Percentiles rank a stretch among this genome's conserved stretches.
Evolutionary conservation across 1,284 basidiomycete species (phyloP).

Genomic region (Phlebopus sp.): DNA sequence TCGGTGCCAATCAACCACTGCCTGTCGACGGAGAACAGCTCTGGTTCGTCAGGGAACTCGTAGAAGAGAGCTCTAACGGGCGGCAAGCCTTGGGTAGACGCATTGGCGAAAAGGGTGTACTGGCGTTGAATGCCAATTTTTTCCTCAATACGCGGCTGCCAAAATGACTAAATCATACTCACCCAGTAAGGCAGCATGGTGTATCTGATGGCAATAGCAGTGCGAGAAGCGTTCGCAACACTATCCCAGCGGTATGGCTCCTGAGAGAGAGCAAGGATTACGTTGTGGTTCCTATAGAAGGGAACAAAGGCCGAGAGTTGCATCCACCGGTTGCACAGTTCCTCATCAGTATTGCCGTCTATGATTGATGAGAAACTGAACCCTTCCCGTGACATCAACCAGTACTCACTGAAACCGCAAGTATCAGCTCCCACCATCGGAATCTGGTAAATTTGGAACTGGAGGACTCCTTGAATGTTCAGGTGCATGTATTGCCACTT

Average conservation of each 20-base stretch:
- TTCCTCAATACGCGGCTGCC: too few relatives aligned
- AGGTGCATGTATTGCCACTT: slow-evolving; percentile 56
- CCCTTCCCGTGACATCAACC: slow-evolving; percentile 1
- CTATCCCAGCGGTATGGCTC: slow-evolving; percentile 72
- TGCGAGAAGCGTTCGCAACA: slow-evolving; percentile 62
- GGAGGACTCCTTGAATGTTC: slow-evolving; percentile 59
- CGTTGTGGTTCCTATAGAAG: slow-evolving; percentile 67
- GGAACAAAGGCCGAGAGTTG: slow-evolving; percentile 67
- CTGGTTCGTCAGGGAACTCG: slow-evolving; percentile 65
- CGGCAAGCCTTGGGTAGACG: slow-evolving; percentile 56
- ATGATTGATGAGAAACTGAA: slow-evolving; percentile 6
- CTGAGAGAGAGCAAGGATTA: slow-evolving; percentile 52
- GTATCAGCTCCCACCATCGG: slow-evolving; percentile 72
- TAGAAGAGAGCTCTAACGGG: slow-evolving; percentile 68
- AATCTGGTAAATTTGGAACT: slow-evolving; percentile 71
- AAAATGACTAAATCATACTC: slow-evolving; percentile 18
- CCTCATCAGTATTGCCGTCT: slow-evolving; percentile 70
- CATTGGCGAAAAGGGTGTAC: slow-evolving; percentile 68
- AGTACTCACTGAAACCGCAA: slow-evolving; percentile 53
- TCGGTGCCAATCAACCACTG: slow-evolving; percentile 68
- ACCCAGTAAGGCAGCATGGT: slow-evolving; percentile 71
- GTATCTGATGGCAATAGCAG: slow-evolving; percentile 60
- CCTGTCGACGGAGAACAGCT: slow-evolving; percentile 55
- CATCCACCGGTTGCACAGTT: slow-evolving; percentile 78
- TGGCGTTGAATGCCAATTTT: slow-evolving; percentile 25